A percentile compares a stretch with the other conserved stretches of the same genome.
These are phyloP conservation scores for Berkeleyomyces basicola DNA, from an alignment of 2,329 filamentous ascomycete species.

Conservation along the genomic window DNA sequence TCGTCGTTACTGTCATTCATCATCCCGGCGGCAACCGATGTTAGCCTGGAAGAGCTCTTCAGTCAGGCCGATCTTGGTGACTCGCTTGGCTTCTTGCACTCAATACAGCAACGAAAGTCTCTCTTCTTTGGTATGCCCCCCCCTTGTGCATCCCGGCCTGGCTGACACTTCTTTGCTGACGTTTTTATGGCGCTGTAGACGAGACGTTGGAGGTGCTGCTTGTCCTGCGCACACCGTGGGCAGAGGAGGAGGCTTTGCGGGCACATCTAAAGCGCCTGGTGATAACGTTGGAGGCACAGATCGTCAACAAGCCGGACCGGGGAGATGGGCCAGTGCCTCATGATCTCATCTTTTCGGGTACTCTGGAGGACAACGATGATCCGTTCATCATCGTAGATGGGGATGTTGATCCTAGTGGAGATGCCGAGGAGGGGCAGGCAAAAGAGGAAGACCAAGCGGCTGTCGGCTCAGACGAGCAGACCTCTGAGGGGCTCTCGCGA, in stretches of 20 bases:
- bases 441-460: too few species aligned
- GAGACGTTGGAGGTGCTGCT: slow-evolving; percentile 55
- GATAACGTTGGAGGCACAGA: slow-evolving; percentile 49
- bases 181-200: slow-evolving; percentile 33
- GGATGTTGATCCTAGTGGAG: slow-evolving; percentile 18
- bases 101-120: slow-evolving; percentile 43
- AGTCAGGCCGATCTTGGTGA: slow-evolving; percentile 22
- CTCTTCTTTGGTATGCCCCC: slow-evolving; percentile 52
- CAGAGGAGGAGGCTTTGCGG: slow-evolving; percentile 38
- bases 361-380: slow-evolving; percentile 31
- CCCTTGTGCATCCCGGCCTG: background rate
- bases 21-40: slow-evolving; percentile 38
- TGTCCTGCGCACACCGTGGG: slow-evolving; percentile 46
- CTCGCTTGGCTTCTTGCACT: slow-evolving; percentile 34
- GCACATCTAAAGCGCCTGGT: slow-evolving; percentile 45
- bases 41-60: slow-evolving; percentile 37
- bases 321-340: slow-evolving; percentile 25
- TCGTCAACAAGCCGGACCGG: slow-evolving; percentile 39
- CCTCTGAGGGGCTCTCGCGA: background rate
- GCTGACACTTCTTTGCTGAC: background rate
- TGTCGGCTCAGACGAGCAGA: slow-evolving; percentile 13
- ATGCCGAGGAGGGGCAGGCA: slow-evolving; percentile 9
- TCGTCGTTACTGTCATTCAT: slow-evolving; percentile 43
- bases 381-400: slow-evolving; percentile 35
- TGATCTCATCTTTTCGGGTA: slow-evolving; percentile 44